phyloP scores from a whole-genome alignment of 1,139 yeast genomes.

The Yamadazyma atmosphaerica region DNA sequence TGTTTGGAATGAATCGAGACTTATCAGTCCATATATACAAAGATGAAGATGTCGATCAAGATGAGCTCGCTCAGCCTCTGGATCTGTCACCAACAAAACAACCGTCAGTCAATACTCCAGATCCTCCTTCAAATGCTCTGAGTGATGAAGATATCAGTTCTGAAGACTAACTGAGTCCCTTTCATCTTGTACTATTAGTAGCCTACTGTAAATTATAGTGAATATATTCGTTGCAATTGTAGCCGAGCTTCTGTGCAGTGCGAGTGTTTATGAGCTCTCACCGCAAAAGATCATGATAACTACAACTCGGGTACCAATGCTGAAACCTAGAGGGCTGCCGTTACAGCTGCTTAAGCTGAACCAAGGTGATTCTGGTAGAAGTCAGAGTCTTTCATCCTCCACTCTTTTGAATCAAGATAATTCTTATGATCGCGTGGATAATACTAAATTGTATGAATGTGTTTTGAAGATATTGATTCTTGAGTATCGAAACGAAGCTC shows the following conservation, averaged over 20 bases:
- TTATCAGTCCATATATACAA: slow-evolving; percentile 51
- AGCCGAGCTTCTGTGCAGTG: not conserved
- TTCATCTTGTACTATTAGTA: not conserved
- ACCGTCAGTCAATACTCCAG: too few species aligned
- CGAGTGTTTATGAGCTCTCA: not conserved
- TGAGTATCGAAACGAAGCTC: slow-evolving; percentile 58
- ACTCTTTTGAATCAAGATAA: slow-evolving; percentile 21
- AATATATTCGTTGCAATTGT: not conserved
- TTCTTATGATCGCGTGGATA: slow-evolving; percentile 28
- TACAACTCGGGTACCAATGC: not conserved
- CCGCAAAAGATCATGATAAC: not conserved
- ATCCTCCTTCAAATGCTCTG: too few species aligned
- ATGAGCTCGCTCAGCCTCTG: too few species aligned
- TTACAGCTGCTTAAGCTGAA: not conserved
- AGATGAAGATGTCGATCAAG: slow-evolving; percentile 37
- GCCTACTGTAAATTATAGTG: not conserved
- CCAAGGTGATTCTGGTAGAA: slow-evolving; percentile 3
- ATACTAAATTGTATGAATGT: slow-evolving; percentile 34
- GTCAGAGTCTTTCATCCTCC: slow-evolving; percentile 24
- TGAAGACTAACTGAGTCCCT: not conserved
- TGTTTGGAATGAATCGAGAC: slow-evolving; percentile 69
- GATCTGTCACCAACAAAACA: too few species aligned
- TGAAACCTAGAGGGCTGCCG: not conserved
- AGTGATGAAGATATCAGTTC: not conserved
- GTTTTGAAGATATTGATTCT: slow-evolving; percentile 51